phyloP scores from a whole-genome alignment of 768 basidiomycete genomes.

The Amanita pseudoporphyria region DNA sequence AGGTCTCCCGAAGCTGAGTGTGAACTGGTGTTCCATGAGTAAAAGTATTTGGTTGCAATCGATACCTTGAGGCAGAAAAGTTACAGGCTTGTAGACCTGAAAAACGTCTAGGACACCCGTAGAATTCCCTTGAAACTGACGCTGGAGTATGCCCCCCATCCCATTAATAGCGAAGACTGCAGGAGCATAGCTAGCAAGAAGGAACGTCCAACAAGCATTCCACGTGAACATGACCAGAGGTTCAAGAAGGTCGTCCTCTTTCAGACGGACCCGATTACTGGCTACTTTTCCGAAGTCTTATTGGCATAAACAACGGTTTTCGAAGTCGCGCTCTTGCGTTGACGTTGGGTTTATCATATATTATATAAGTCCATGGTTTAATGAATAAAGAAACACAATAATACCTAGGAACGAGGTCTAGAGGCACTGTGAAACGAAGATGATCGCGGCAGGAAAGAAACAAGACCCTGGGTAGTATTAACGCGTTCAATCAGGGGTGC shows the following conservation, averaged over 20 bases:
- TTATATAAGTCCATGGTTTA: no score
- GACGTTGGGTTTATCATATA: no score
- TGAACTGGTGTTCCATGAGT: conserved; percentile 4
- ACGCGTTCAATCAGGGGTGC: no score
- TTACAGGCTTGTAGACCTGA: background rate
- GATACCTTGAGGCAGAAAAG: background rate
- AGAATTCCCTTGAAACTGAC: background rate
- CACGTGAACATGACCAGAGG: background rate
- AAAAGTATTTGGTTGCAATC: background rate
- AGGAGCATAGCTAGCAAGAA: background rate
- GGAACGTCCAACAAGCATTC: background rate
- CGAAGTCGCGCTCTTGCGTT: no score
- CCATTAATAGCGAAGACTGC: background rate
- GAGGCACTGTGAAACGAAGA: no score
- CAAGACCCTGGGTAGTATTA: no score
- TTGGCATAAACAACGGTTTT: no score
- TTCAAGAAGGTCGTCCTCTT: background rate
- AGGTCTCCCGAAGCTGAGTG: conserved; percentile 1
- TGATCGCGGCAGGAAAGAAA: no score
- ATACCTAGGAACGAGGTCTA: no score
- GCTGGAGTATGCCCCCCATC: background rate
- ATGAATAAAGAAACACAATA: no score
- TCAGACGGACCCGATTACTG: background rate
- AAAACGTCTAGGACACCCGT: background rate
- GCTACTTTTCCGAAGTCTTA: no score